Percentiles rank a stretch among this genome's conserved stretches.
Evolutionary conservation across 208 protist genomes (phyloP).

Genomic region (Crithidia brevicula): DNA sequence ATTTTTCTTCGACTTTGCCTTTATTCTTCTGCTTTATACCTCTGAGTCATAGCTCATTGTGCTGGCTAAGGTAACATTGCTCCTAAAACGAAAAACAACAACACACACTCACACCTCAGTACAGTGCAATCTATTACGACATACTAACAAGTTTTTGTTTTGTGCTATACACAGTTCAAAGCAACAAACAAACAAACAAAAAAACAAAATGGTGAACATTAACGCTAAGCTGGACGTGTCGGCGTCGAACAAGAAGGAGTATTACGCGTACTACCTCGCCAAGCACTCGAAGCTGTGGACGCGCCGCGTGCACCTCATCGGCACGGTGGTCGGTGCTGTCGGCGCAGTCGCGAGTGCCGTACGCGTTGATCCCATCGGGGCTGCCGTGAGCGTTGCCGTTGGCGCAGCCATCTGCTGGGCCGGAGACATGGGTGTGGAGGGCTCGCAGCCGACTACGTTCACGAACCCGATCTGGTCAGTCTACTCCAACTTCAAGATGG

Average conservation of each 20-base stretch:
- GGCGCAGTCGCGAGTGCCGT: slow-evolving; percentile 25
- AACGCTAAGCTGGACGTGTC: slow-evolving; percentile 46
- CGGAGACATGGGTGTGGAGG: slow-evolving; percentile 46
- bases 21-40: background rate
- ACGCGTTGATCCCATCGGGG: slow-evolving; percentile 20
- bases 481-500: slow-evolving; percentile 56
- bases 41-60: no score
- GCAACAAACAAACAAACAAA: slow-evolving; percentile 7
- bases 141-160: slow-evolving; percentile 3
- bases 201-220: slow-evolving; percentile 65
- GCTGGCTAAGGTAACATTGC: background rate
- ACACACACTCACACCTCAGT: slow-evolving; percentile 9
- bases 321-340: slow-evolving; percentile 39
- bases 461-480: slow-evolving; percentile 62
- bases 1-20: slow-evolving; percentile 3
- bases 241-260: slow-evolving; percentile 59
- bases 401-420: slow-evolving; percentile 49
- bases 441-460: slow-evolving; percentile 49
- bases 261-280: slow-evolving; percentile 61
- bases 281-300: slow-evolving; percentile 60
- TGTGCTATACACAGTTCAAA: background rate
- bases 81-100: no score
- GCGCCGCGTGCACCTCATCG: slow-evolving; percentile 55
- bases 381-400: slow-evolving; percentile 11
- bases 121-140: no score